phyloP scores from a whole-genome alignment of 2,329 filamentous ascomycete genomes.

The Neopestalotiopsis sp. region DNA sequence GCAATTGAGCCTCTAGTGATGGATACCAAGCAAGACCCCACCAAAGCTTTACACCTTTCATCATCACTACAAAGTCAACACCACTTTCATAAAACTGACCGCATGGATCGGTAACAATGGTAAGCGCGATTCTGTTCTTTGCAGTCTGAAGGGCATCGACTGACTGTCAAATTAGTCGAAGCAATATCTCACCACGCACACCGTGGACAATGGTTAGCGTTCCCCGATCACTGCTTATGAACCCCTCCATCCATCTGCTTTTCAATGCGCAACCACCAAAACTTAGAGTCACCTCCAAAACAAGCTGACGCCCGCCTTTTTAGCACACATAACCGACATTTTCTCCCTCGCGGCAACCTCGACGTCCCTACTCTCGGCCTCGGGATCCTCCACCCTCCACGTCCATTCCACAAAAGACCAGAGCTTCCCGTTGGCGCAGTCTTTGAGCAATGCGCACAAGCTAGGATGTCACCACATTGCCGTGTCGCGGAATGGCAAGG shows the following conservation, averaged over 20 bases:
- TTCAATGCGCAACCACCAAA: constrained; percentile 14
- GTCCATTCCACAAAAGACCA: constrained; percentile 77
- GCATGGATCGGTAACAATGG: constrained; percentile 48
- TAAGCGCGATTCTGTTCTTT: constrained; percentile 28
- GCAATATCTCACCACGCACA: constrained; percentile 95
- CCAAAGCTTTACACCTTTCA: constrained; percentile 31
- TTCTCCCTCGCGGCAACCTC: constrained; percentile 81
- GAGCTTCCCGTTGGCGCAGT: constrained; percentile 79
- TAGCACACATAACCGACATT: constrained; percentile 84
- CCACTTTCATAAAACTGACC: constrained; percentile 25
- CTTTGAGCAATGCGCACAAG: constrained; percentile 79
- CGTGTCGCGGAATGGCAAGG: constrained; percentile 69
- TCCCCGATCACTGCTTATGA: constrained; percentile 32
- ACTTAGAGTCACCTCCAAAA: background rate
- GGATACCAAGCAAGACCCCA: constrained; percentile 26
- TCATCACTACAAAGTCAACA: constrained; percentile 26
- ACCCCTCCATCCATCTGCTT: constrained; percentile 13
- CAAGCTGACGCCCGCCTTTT: background rate
- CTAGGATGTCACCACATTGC: constrained; percentile 91
- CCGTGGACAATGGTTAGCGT: constrained; percentile 79
- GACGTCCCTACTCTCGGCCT: constrained; percentile 78
- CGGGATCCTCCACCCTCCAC: constrained; percentile 82
- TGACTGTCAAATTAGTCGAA: constrained; percentile 73
- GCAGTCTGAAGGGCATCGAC: background rate
- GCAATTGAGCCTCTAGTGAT: constrained; percentile 12